phyloP scores from a whole-genome alignment of 148 eudicot genomes.

The Dysphania ambrosioides region DNA sequence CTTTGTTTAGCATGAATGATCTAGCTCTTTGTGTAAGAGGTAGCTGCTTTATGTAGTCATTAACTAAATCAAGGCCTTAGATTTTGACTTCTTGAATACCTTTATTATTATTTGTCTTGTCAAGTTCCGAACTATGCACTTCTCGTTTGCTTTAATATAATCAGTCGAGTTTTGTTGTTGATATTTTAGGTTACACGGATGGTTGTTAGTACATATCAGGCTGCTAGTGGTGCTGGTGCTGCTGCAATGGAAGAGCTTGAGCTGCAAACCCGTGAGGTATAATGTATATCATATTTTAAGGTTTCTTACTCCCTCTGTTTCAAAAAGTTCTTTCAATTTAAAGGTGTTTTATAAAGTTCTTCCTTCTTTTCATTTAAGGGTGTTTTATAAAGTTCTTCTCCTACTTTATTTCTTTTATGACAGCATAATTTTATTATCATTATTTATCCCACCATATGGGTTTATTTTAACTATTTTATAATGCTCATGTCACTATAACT shows the following conservation, averaged over 20 bases:
- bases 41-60: neutral
- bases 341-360: too few relatives aligned
- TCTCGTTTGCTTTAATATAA: neutral
- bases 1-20: neutral
- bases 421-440: too few relatives aligned
- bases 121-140: neutral
- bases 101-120: neutral
- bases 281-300: neutral
- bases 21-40: neutral
- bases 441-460: too few relatives aligned
- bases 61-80: neutral
- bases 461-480: too few relatives aligned
- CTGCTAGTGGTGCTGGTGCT: constrained; percentile 91
- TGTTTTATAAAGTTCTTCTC: too few relatives aligned
- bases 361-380: too few relatives aligned
- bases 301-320: too few relatives aligned
- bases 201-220: constrained; percentile 92
- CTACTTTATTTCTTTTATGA: too few relatives aligned
- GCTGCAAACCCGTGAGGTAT: constrained; percentile 80
- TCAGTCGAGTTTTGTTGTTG: neutral
- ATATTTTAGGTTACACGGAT: constrained; percentile 36
- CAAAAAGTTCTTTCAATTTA: too few relatives aligned
- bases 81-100: neutral
- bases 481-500: too few relatives aligned
- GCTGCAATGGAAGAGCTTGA: constrained; percentile 90